phyloP scores from a whole-genome alignment of 805 yeast species.

The Zygoascus tannicola region DNA sequence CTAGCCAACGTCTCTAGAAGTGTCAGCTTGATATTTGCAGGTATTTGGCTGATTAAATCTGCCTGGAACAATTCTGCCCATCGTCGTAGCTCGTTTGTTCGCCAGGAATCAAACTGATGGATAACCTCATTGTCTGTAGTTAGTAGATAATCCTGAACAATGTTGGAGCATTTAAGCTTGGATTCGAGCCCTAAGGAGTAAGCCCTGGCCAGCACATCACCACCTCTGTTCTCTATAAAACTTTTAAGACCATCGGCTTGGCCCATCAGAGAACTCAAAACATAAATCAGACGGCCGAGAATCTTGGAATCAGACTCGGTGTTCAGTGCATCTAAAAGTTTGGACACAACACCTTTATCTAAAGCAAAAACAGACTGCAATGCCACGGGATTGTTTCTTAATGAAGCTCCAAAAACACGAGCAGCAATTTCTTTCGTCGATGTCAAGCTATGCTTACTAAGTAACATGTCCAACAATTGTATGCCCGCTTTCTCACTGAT shows the following conservation, averaged over 20 bases:
- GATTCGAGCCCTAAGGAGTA: constrained; percentile 1
- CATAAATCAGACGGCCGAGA: constrained; percentile 17
- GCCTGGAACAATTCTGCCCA: constrained; percentile 9
- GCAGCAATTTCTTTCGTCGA: constrained; percentile 40
- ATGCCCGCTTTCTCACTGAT: constrained; percentile 29
- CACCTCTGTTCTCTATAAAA: constrained; percentile 7
- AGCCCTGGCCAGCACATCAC: background rate
- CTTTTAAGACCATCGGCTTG: constrained; percentile 13
- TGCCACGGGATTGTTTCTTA: constrained; percentile 69
- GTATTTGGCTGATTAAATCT: constrained; percentile 1
- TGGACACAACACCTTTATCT: constrained; percentile 2
- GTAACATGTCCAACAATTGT: constrained; percentile 13
- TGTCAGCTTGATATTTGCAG: background rate
- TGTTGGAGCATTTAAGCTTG: constrained; percentile 5
- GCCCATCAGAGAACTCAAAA: constrained; percentile 19
- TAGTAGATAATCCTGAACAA: constrained; percentile 3
- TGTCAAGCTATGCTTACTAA: background rate
- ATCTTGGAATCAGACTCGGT: constrained; percentile 13
- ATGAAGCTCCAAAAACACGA: constrained; percentile 53
- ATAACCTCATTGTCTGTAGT: background rate
- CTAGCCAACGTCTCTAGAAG: constrained; percentile 8
- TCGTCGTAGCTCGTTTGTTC: background rate
- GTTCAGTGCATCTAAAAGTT: constrained; percentile 5
- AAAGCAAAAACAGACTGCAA: constrained; percentile 9
- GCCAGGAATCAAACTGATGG: background rate